phyloP scores from a whole-genome alignment of 176 grass and related monocot species.

The Avena eriantha region DNA sequence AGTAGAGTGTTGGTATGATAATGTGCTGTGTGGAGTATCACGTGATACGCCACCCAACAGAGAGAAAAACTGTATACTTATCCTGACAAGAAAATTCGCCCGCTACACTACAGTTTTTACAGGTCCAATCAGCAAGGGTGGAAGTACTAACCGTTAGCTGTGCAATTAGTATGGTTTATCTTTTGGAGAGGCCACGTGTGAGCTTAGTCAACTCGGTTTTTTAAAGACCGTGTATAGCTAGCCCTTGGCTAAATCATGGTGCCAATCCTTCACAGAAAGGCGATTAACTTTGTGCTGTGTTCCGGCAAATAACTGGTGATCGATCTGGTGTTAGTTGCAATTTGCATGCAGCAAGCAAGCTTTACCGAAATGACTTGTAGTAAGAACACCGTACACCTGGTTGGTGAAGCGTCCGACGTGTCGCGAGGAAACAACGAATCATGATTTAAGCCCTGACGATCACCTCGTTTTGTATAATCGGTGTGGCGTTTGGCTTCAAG shows the following conservation, averaged over 20 bases:
- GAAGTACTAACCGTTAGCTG: too few species aligned
- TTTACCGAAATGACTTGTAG: neutral
- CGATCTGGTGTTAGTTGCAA: neutral
- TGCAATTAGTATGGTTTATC: neutral
- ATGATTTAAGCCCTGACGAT: constrained; percentile 33
- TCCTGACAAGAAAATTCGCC: too few species aligned
- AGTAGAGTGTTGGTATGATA: too few species aligned
- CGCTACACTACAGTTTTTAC: neutral
- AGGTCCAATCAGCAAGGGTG: neutral
- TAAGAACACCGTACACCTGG: neutral
- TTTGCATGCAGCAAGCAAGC: neutral
- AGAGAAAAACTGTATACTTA: too few species aligned
- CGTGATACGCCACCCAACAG: too few species aligned
- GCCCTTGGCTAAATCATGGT: neutral
- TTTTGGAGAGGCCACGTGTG: too few species aligned
- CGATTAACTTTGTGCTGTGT: neutral
- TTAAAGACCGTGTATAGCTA: neutral
- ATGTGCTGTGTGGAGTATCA: too few species aligned
- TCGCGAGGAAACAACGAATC: neutral
- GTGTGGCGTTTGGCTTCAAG: neutral
- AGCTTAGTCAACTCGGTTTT: neutral
- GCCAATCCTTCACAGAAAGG: neutral
- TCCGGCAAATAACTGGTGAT: neutral
- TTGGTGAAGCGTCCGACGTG: constrained; percentile 16
- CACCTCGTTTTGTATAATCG: neutral